A percentile compares a stretch with the other conserved stretches of the same genome.
phyloP scores from a whole-genome alignment of 2,329 filamentous ascomycete genomes.

The Penicillium sp. region DNA sequence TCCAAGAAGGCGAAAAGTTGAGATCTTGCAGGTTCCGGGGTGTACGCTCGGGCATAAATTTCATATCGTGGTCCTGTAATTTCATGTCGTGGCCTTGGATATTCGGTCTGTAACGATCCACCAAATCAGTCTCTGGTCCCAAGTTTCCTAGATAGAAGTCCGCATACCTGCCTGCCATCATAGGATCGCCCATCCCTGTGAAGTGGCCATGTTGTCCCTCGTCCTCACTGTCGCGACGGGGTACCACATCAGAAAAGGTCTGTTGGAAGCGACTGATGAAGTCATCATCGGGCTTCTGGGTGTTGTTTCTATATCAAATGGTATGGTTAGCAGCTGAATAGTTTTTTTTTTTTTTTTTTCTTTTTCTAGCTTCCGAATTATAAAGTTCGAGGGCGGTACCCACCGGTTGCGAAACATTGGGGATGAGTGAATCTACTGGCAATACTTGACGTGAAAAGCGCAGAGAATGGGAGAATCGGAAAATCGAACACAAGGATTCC shows the following conservation, averaged over 20 bases:
- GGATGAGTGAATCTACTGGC: slow-evolving; percentile 9
- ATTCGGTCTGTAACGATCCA: slow-evolving; percentile 1
- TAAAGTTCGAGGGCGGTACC: slow-evolving; percentile 17
- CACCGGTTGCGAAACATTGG: slow-evolving; percentile 53
- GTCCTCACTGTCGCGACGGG: slow-evolving; percentile 45
- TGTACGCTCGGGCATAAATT: slow-evolving; percentile 71
- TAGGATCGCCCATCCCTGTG: slow-evolving; percentile 14
- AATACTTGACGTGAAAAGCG: background rate
- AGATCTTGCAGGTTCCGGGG: slow-evolving; percentile 80
- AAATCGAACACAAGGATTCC: background rate
- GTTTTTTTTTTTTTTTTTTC: background rate
- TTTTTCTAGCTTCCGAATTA: background rate
- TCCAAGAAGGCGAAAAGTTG: slow-evolving; percentile 83
- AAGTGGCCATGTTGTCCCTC: slow-evolving; percentile 18
- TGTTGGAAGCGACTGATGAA: slow-evolving; percentile 81
- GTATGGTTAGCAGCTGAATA: background rate
- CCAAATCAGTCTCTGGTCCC: slow-evolving; percentile 7
- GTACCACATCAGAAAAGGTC: slow-evolving; percentile 72
- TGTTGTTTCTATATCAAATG: slow-evolving; percentile 60
- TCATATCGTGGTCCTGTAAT: slow-evolving; percentile 54
- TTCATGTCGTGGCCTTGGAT: slow-evolving; percentile 39
- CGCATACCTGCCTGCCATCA: slow-evolving; percentile 28
- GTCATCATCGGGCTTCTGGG: slow-evolving; percentile 83
- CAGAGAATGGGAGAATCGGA: background rate
- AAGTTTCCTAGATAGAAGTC: background rate